These are phyloP conservation scores for Colletotrichum sp. DNA, from an alignment of 2,329 filamentous ascomycete genomes.

Conservation along the genomic window DNA sequence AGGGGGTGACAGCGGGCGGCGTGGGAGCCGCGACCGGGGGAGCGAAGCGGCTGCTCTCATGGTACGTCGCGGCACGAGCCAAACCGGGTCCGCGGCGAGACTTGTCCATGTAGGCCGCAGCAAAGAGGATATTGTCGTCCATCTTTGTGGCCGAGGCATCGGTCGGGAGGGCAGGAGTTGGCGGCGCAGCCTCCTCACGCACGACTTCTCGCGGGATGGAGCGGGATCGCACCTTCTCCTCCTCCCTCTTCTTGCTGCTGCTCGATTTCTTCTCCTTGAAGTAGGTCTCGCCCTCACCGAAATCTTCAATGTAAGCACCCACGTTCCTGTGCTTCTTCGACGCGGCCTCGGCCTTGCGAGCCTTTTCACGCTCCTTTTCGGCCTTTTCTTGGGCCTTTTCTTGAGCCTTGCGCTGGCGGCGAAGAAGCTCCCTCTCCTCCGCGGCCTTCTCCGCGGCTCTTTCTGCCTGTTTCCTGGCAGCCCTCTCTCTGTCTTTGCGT, in stretches of 20 bases:
- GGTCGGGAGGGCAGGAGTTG: background rate
- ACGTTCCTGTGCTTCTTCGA: conserved; percentile 22
- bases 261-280: conserved; percentile 41
- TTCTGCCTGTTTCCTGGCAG: conserved; percentile 21
- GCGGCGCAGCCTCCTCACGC: background rate
- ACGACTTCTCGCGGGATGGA: conserved; percentile 4
- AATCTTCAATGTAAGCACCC: conserved; percentile 38
- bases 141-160: conserved; percentile 1
- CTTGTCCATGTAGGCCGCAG: conserved; percentile 21
- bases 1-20: conserved; percentile 2
- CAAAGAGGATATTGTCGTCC: background rate
- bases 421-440: conserved; percentile 36
- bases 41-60: background rate
- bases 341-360: conserved; percentile 39
- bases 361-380: conserved; percentile 43
- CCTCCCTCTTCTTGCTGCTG: conserved; percentile 40
- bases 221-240: conserved; percentile 22
- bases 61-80: conserved; percentile 7
- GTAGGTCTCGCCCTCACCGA: conserved; percentile 32
- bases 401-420: conserved; percentile 35
- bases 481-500: conserved; percentile 21
- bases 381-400: conserved; percentile 34
- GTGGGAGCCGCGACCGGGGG: conserved; percentile 16
- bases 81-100: conserved; percentile 7
- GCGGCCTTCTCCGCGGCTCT: conserved; percentile 28